Percentiles rank a stretch among this genome's conserved stretches.
These are phyloP conservation scores for Cladorrhinum sp. DNA, from an alignment of 2,329 filamentous ascomycete genomes.

Conservation along the genomic window DNA sequence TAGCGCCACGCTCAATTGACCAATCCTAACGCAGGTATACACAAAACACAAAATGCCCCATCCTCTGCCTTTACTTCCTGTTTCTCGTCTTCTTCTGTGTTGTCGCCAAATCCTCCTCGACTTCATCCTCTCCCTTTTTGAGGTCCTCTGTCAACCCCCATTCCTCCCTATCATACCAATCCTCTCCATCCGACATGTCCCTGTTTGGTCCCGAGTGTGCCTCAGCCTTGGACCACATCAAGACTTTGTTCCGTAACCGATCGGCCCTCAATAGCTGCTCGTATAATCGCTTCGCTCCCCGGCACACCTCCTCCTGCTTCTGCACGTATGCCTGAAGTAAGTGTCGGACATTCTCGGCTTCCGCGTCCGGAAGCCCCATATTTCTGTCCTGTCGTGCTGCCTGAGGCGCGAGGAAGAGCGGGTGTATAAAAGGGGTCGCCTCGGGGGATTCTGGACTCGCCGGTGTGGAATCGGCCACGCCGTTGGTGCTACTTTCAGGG, in stretches of 20 bases:
- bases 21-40: background rate
- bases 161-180: constrained; percentile 82
- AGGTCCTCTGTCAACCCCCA: constrained; percentile 72
- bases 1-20: background rate
- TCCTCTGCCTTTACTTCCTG: constrained; percentile 46
- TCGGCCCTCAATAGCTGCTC: constrained; percentile 70
- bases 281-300: constrained; percentile 65
- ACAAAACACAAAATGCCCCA: background rate
- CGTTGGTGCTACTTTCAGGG: constrained; percentile 6
- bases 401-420: constrained; percentile 66
- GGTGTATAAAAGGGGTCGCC: constrained; percentile 60
- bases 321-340: constrained; percentile 75
- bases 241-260: constrained; percentile 66
- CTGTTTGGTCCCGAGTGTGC: constrained; percentile 63
- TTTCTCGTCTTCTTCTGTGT: constrained; percentile 60
- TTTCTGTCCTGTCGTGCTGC: constrained; percentile 64
- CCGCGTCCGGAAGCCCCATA: constrained; percentile 65
- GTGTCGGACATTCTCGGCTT: constrained; percentile 75
- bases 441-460: constrained; percentile 27
- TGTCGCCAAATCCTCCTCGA: constrained; percentile 68
- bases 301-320: constrained; percentile 80
- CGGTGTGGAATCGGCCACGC: constrained; percentile 10
- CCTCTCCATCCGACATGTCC: constrained; percentile 83
- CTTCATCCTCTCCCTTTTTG: constrained; percentile 78
- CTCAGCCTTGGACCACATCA: constrained; percentile 75